Base-by-base conservation (phyloP, 306 rosid genomes). In the Vachellia pachyceras region DNA sequence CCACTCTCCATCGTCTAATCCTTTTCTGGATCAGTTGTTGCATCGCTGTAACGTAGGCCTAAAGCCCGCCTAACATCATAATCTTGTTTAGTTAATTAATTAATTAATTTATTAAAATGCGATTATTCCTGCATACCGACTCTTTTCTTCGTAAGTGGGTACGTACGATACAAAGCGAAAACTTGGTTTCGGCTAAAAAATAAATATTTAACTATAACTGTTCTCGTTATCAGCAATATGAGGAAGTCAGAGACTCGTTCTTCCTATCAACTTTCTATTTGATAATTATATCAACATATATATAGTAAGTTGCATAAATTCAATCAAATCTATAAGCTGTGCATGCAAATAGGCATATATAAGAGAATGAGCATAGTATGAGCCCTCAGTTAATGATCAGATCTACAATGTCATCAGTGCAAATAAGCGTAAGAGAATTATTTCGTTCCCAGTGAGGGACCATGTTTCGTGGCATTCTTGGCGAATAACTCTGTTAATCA, bases 1-100 rank as follows among this genome's bases (percentile, higher is more conserved):
- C 37, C 82, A 69, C 68, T 41, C 82, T 72, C 64, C 75, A 71
- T 71, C 77, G 40, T 29, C 57, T 36, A 12, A 49, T 45, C 44
- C n/a, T 40, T 69, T 42, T 69, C 15, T 69, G 10, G 7, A 20
- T 57, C 65, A 46, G 66, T 55, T 75, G 65, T 76, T 69, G 73
- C 47, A 36, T 69, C 18, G 10, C 42, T 76, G 65, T 36, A 69
- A 76, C 55, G 47, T 76, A 73, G 37, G 36, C 37, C 66, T 5
- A 22, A 22, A 13, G 4, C 14, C 29, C 29, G 36, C 73, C 29
- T 10, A 41, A 41, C 33, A 7, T 55, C 63, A 55, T 3, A n/a
- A n/a, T 8, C 7, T 22, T 18, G 63, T 55, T 55, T n/a, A n/a
- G 0, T 7, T 7, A 54, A 18, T 6, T 18, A 54, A n/a, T n/a